A percentile compares a stretch with the other conserved stretches of the same genome.
Conservation (phyloP, 1,139 yeast species). For the Citeromyces hawaiiensis region DNA sequence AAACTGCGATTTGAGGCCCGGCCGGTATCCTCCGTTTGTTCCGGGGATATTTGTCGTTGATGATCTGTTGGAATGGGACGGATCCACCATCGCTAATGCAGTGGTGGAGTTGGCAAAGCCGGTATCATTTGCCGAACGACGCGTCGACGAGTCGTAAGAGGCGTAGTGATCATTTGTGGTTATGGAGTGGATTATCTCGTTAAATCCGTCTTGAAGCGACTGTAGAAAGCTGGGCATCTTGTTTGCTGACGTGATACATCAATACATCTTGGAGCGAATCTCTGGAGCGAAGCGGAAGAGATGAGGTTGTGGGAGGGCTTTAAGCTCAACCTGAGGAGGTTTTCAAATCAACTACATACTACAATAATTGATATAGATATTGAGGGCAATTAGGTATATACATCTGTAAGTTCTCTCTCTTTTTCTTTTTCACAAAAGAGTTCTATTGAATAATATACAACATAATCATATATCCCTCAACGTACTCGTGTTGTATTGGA, state of each 20-base stretch:
- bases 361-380: too few species aligned
- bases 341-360: too few species aligned
- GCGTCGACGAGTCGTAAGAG: slow-evolving; percentile 24
- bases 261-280: too few species aligned
- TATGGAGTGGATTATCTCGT: slow-evolving; percentile 39
- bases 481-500: too few species aligned
- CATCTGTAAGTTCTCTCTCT: too few species aligned
- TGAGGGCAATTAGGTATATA: too few species aligned
- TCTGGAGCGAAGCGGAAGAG: too few species aligned
- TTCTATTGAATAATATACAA: too few species aligned
- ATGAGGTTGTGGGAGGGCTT: too few species aligned
- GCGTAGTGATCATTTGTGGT: slow-evolving; percentile 58
- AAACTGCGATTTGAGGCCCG: slow-evolving; percentile 24
- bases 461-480: too few species aligned
- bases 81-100: slow-evolving; percentile 8
- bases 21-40: slow-evolving; percentile 19
- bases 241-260: not conserved
- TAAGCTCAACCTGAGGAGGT: too few species aligned
- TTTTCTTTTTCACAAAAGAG: too few species aligned
- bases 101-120: slow-evolving; percentile 11
- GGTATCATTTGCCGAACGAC: slow-evolving; percentile 3
- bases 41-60: slow-evolving; percentile 13
- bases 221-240: slow-evolving; percentile 2
- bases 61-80: slow-evolving; percentile 12
- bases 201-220: slow-evolving; percentile 7